phyloP scores from a whole-genome alignment of 108 stramenopile genomes.

The Aurantiochytrium sp. region DNA sequence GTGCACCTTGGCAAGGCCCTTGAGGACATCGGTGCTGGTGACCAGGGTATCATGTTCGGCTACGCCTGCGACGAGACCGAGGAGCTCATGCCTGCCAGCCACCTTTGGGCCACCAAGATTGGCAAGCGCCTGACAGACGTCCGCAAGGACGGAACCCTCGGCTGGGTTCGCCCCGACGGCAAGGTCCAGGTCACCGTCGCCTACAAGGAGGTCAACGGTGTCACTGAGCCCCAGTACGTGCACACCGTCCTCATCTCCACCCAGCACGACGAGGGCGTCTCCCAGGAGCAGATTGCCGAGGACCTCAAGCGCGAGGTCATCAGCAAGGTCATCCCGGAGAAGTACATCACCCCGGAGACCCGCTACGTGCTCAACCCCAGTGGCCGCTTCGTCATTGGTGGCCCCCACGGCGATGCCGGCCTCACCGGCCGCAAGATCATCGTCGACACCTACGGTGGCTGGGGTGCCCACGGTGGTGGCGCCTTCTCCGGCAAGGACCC shows the following conservation, averaged over 20 bases:
- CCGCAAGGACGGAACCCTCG: conserved; percentile 50
- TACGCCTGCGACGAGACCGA: conserved; percentile 62
- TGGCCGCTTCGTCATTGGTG: conserved; percentile 59
- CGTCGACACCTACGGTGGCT: conserved; percentile 66
- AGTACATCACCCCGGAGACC: conserved; percentile 56
- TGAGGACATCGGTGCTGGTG: conserved; percentile 61
- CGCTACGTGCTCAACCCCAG: conserved; percentile 55
- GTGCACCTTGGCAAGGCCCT: conserved; percentile 38
- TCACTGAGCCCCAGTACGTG: conserved; percentile 49
- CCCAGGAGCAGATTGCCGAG: conserved; percentile 52
- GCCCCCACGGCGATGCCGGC: conserved; percentile 63
- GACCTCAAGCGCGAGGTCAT: conserved; percentile 60
- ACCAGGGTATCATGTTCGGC: conserved; percentile 69
- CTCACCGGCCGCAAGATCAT: conserved; percentile 67
- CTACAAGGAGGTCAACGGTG: conserved; percentile 53
- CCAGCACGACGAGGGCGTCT: conserved; percentile 55
- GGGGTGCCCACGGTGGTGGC: conserved; percentile 66
- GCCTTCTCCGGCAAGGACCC: conserved; percentile 68
- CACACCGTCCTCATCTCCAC: conserved; percentile 66
- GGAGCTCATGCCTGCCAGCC: conserved; percentile 54
- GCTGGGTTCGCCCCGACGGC: conserved; percentile 59
- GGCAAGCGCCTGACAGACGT: conserved; percentile 57
- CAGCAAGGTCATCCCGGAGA: conserved; percentile 54
- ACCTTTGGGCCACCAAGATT: conserved; percentile 52
- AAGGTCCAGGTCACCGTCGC: conserved; percentile 62